Evolutionary conservation across 1,284 basidiomycete species (phyloP).

Genomic region (Austroboletus niveus): DNA sequence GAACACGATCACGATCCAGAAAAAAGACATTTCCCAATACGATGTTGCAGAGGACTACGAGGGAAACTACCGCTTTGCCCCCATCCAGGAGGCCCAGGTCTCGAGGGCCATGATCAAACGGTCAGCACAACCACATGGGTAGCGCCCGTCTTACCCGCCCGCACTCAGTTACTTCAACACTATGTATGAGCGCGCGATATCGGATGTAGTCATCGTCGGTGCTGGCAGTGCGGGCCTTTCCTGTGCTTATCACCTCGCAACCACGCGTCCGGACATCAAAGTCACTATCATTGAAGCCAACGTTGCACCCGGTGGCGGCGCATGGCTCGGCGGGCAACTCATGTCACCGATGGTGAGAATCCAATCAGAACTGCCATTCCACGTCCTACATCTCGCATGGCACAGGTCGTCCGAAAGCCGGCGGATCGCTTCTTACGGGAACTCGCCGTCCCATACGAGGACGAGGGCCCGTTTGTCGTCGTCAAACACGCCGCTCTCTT

Average conservation of each 20-base stretch:
- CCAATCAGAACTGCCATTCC: neutral
- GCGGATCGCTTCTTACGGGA: constrained; percentile 74
- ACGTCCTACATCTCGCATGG: too few species aligned
- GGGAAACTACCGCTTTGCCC: constrained; percentile 62
- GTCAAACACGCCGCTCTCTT: constrained; percentile 83
- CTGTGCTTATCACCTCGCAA: constrained; percentile 75
- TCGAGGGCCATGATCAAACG: constrained; percentile 79
- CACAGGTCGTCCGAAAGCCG: constrained; percentile 75
- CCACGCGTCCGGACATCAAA: constrained; percentile 69
- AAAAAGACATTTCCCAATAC: constrained; percentile 10
- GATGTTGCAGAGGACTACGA: constrained; percentile 30
- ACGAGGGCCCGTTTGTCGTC: constrained; percentile 78
- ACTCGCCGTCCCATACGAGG: constrained; percentile 77
- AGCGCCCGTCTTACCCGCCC: constrained; percentile 3
- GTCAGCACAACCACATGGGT: constrained; percentile 31
- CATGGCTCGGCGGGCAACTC: constrained; percentile 80
- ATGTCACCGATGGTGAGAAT: constrained; percentile 75
- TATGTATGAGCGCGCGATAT: constrained; percentile 74
- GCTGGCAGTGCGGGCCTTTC: constrained; percentile 80
- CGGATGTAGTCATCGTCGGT: constrained; percentile 80
- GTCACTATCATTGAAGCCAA: constrained; percentile 82
- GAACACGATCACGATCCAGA: constrained; percentile 5
- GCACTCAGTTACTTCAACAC: constrained; percentile 59
- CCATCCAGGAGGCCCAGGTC: constrained; percentile 75
- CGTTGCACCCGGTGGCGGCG: constrained; percentile 80